phyloP scores from a whole-genome alignment of 2,329 filamentous ascomycete species.

The Pseudocercospora vitis region DNA sequence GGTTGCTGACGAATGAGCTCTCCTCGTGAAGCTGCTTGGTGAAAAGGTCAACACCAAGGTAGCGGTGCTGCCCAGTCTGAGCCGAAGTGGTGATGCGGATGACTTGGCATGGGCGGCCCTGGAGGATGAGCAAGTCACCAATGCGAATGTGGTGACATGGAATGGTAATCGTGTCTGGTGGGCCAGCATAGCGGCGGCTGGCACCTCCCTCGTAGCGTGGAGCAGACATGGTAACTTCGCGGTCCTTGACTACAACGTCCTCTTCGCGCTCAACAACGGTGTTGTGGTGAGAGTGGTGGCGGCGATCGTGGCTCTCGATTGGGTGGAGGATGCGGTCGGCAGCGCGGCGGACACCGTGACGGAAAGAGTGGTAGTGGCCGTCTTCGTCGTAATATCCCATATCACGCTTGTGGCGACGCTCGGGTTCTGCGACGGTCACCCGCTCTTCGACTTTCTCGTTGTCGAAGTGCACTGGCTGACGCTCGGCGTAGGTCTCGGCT shows the following conservation, averaged over 20 bases:
- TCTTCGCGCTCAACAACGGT: constrained; percentile 40
- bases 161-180: constrained; percentile 88
- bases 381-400: constrained; percentile 83
- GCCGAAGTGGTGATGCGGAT: constrained; percentile 98
- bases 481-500: constrained; percentile 42
- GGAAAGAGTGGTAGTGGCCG: constrained; percentile 72
- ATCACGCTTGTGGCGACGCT: constrained; percentile 53
- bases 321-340: constrained; percentile 66
- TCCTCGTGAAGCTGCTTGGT: constrained; percentile 99
- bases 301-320: constrained; percentile 54
- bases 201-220: constrained; percentile 33
- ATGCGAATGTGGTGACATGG: constrained; percentile 99
- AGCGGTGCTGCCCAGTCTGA: constrained; percentile 98
- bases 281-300: constrained; percentile 51
- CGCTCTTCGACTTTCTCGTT: constrained; percentile 52
- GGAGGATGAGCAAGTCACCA: constrained; percentile 96
- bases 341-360: constrained; percentile 67
- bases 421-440: constrained; percentile 51
- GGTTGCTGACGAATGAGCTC: constrained; percentile 96
- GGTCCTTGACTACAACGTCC: constrained; percentile 52
- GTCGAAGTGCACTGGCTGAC: constrained; percentile 39
- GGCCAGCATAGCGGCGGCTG: constrained; percentile 27
- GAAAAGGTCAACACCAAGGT: constrained; percentile 99
- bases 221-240: constrained; percentile 45
- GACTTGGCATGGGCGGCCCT: constrained; percentile 98